Percentiles rank a stretch among this genome's conserved stretches.
Evolutionary conservation across 2,329 filamentous ascomycete genomes (phyloP).

Genomic region (Arthrobotrys entomopaga): DNA sequence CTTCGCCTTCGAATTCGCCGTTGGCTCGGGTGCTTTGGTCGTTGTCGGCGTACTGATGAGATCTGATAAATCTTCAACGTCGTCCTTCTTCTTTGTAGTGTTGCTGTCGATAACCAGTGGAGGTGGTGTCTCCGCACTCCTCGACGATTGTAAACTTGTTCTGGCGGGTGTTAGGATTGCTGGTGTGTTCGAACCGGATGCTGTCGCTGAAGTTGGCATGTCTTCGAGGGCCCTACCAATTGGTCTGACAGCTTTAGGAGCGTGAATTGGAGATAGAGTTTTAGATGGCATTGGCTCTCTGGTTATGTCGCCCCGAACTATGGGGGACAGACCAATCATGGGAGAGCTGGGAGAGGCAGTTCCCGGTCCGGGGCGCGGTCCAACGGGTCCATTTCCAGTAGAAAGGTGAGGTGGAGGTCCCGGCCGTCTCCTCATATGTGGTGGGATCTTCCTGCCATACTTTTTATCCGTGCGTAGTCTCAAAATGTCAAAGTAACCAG

Average conservation of each 20-base stretch:
- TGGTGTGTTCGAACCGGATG: constrained; percentile 57
- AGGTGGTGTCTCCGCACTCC: constrained; percentile 55
- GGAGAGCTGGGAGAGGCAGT: constrained; percentile 49
- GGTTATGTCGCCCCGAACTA: constrained; percentile 30
- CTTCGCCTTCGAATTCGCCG: constrained; percentile 28
- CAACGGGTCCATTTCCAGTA: constrained; percentile 48
- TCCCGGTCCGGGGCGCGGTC: constrained; percentile 50
- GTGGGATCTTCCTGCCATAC: constrained; percentile 71
- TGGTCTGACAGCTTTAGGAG: constrained; percentile 45
- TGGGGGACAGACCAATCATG: constrained; percentile 53
- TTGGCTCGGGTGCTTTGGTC: constrained; percentile 59
- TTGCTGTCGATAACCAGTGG: constrained; percentile 56
- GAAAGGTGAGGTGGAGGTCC: constrained; percentile 59
- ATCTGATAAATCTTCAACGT: constrained; percentile 50
- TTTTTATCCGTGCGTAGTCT: constrained; percentile 97
- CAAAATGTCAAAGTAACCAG: constrained; percentile 91
- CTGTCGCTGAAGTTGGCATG: constrained; percentile 53
- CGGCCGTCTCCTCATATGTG: constrained; percentile 65
- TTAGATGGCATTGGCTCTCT: constrained; percentile 51
- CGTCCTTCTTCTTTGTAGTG: constrained; percentile 57
- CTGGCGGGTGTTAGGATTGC: constrained; percentile 62
- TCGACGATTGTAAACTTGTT: constrained; percentile 61
- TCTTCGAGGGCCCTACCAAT: constrained; percentile 51
- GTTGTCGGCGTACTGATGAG: constrained; percentile 56
- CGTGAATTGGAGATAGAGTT: constrained; percentile 50